Evolutionary conservation across 129 eudicot genomes (phyloP).

Genomic region (Ambrosia artemisiifolia): DNA sequence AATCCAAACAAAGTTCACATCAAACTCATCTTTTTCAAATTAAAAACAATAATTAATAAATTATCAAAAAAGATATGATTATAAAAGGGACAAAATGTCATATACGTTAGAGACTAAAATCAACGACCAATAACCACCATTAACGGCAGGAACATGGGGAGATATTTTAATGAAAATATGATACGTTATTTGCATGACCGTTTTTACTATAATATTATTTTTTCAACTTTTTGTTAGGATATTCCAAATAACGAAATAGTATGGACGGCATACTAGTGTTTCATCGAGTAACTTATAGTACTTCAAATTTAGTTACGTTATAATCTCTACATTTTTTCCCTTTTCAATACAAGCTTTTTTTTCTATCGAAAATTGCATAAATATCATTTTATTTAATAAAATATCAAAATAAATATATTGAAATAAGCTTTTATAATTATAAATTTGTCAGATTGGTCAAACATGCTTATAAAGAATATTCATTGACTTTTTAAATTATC

Average conservation of each 20-base stretch:
- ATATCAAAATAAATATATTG: no score
- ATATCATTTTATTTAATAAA: no score
- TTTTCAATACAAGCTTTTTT: background rate
- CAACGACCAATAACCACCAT: conserved; percentile 53
- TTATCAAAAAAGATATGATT: conserved; percentile 4
- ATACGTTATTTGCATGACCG: background rate
- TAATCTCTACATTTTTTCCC: background rate
- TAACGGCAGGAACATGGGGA: conserved; percentile 44
- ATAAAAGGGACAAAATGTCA: conserved; percentile 32
- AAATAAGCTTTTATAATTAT: no score
- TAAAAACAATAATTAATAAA: conserved; percentile 2
- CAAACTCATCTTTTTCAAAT: conserved; percentile 16
- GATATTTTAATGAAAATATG: background rate
- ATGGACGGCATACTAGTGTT: conserved; percentile 4
- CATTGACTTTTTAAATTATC: no score
- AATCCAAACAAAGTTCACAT: conserved; percentile 33
- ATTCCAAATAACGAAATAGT: conserved; percentile 3
- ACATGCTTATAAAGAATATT: no score
- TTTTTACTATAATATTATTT: background rate
- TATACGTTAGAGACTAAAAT: conserved; percentile 22
- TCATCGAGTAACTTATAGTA: background rate
- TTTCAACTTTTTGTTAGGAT: background rate
- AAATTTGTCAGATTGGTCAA: no score
- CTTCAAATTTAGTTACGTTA: background rate
- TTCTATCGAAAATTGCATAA: no score